Base-by-base conservation (phyloP, 2,329 filamentous ascomycete species). In the Phialophora macrospora region DNA sequence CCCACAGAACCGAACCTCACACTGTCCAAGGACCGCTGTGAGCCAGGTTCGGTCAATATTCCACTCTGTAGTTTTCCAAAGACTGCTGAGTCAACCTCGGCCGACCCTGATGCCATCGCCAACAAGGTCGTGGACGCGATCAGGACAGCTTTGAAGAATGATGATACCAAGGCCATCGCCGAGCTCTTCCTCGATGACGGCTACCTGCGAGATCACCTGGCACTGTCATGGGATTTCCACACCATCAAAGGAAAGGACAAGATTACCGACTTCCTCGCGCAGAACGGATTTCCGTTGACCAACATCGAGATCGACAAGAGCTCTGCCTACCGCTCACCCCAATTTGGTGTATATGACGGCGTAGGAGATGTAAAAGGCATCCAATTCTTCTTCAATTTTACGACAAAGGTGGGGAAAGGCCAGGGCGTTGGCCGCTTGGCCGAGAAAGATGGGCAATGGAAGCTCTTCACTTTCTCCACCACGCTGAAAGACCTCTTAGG, bases 381-480 rank as follows among this genome's bases (percentile, higher is more conserved):
- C 0, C 80, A 84, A 56, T 84, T 85, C 64, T 88, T 87, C 70
- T 76, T 88, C 57, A 80, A 74, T 0, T 76, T 88, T 22, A 79
- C 84, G 2, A 88, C 84, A 0, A 76, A 79, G 4, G 70, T 85
- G 1, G 88, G 88, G 0, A 69, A 70, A 0, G 89, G 87, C 0
- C 75, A 80, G 1, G 89, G 88, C 1, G 70, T 90, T 1, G 79
- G 84, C 0, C 79, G 86, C 3, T 74, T 90, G 0, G 78, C 81
- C 0, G 74, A 80, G 44, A 69, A 74, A 48, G 76, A 75, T 0
- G 76, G 74, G 2, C 63, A 76, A 5, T 90, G 87, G 87, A 88
- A 87, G 73, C 83, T 86, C 0, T 89, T 85, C 68, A 88, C 86
- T 1, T 71, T 91, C 0, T 90, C 86, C 72, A 90, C 88, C 0